Conservation (phyloP, 2,329 filamentous ascomycete species). For the Dryadomyces quercivorus region DNA sequence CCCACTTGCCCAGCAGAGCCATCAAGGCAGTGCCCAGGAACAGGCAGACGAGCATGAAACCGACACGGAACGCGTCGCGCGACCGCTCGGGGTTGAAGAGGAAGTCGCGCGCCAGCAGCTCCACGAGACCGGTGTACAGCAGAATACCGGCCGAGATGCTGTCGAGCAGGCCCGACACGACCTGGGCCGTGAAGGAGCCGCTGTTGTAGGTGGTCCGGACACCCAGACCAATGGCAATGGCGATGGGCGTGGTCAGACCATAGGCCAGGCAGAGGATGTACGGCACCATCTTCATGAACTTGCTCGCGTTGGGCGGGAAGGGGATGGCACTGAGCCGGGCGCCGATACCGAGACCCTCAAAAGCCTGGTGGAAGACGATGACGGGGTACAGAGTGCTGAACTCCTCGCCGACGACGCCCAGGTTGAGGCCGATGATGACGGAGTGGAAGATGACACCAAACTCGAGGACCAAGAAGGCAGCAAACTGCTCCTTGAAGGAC, state of each 20-base stretch:
- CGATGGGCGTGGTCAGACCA: constrained; percentile 71
- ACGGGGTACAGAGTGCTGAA: constrained; percentile 52
- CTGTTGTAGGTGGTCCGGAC: constrained; percentile 54
- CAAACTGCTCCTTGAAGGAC: constrained; percentile 28
- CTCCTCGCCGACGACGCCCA: constrained; percentile 44
- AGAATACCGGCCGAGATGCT: constrained; percentile 82
- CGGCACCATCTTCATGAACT: constrained; percentile 54
- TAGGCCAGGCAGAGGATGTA: constrained; percentile 62
- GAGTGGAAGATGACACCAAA: constrained; percentile 95
- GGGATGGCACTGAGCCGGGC: constrained; percentile 62
- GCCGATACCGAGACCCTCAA: constrained; percentile 87
- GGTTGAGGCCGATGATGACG: constrained; percentile 82
- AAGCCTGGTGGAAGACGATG: constrained; percentile 80
- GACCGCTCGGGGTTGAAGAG: constrained; percentile 88
- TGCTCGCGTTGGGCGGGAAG: constrained; percentile 49
- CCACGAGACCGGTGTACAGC: constrained; percentile 90
- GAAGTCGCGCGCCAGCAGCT: constrained; percentile 91
- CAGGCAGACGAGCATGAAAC: constrained; percentile 63
- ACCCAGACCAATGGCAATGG: constrained; percentile 74
- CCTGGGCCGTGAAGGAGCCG: constrained; percentile 42
- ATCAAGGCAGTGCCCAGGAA: constrained; percentile 64
- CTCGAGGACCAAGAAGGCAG: constrained; percentile 72
- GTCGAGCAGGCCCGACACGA: constrained; percentile 84
- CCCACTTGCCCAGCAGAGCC: constrained; percentile 80
- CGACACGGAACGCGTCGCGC: constrained; percentile 53